Evolutionary conservation across 371 early-diverging fungal genomes (phyloP).

Genomic region (Apophysomyces variabilis): DNA sequence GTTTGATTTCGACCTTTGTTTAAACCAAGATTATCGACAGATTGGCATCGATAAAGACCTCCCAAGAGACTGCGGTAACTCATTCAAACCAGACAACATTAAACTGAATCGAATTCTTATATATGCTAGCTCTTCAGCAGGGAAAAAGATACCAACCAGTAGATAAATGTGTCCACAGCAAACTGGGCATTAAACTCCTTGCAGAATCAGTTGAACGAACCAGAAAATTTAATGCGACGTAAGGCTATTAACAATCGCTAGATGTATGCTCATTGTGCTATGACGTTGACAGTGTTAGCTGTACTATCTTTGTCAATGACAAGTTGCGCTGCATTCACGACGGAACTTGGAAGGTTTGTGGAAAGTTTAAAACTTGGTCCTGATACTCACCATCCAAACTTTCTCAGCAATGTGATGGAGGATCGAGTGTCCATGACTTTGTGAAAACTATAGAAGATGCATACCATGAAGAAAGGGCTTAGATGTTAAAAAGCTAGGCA

Average conservation of each 20-base stretch:
- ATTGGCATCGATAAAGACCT: conserved; percentile 26
- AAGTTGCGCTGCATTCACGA: conserved; percentile 56
- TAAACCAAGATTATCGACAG: conserved; percentile 23
- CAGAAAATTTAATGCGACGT: conserved; percentile 34
- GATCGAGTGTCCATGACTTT: conserved; percentile 20
- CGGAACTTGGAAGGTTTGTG: conserved; percentile 45
- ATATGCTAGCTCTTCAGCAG: not conserved
- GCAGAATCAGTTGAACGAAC: conserved; percentile 24
- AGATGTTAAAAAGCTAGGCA: not conserved
- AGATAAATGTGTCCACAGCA: conserved; percentile 12
- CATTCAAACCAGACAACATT: not conserved
- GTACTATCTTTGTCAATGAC: conserved; percentile 51
- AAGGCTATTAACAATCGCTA: conserved; percentile 13
- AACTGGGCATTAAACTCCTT: conserved; percentile 19
- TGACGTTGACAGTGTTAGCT: conserved; percentile 43
- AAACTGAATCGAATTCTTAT: not conserved
- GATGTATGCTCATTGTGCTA: too few species aligned
- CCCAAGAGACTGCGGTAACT: conserved; percentile 28
- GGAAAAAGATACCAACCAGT: conserved; percentile 22
- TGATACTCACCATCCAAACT: not conserved
- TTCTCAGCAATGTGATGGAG: conserved; percentile 17
- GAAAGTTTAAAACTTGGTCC: not conserved
- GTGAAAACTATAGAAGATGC: conserved; percentile 25
- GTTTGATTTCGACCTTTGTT: conserved; percentile 40
- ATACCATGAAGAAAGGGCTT: conserved; percentile 6